Evolutionary conservation across 225 moss, liverwort and hornwort species (phyloP), one percentile per base, ranked within the genome.

Genomic region (Ulota crispa): DNA sequence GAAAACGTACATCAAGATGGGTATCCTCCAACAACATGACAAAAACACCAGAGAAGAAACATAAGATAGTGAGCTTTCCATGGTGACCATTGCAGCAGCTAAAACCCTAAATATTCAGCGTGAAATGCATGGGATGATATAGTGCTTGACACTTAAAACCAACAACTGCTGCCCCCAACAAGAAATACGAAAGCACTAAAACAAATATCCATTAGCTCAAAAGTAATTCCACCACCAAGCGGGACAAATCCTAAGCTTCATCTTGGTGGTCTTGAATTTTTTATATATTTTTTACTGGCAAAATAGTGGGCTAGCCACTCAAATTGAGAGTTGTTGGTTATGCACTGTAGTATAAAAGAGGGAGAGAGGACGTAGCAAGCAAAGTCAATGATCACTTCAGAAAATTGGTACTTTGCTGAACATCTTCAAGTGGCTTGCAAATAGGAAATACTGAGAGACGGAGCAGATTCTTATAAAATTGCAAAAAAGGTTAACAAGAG

Each of bases 391-490:
- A 53, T 34, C 6, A 34, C 32, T 32, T 54, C 32, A 54, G 13
- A 55, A 55, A 54, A 32, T 72, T 23, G 3, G 54, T 23, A 72
- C 12, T 72, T 32, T 72, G 72, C 72, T 54, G 53, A 21, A 34
- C 21, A 72, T 72, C 54, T 23, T 9, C 28, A 50, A 20, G 50
- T 70, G 30, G 64, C 71, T 79, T 78, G 82, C 81, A 75, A 75
- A 34, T 42, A 77, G 72, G 65, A 62, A 50, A 37, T 61, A 71
- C 76, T 72, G 76, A 85, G 79, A 79, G 82, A 82, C 76, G 65
- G 24, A 32, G 74, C 84, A 76, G 63, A 80, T 83, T 85, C 72
- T 60, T 83, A 81, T 79, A 88, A 83, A 83, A 78, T 67, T 76
- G 53, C 24, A 66, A 83, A 81, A 45, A 45, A 41, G 41, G 45